phyloP scores from a whole-genome alignment of 257 asterid genomes.

The Plantago ovata region DNA sequence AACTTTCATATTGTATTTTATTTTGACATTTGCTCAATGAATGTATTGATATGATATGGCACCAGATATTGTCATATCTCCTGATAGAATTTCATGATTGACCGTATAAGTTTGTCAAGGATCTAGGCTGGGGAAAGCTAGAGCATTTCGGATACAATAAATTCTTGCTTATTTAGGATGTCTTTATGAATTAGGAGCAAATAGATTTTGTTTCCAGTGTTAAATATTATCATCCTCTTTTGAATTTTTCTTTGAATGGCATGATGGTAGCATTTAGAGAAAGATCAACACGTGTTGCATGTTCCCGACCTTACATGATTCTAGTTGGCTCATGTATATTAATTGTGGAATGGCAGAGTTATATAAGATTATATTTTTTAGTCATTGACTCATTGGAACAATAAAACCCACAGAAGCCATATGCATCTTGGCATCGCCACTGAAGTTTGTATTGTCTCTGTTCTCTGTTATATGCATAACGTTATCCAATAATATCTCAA shows the following conservation, averaged over 20 bases:
- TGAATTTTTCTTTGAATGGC: no score
- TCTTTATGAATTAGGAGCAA: constrained; percentile 6
- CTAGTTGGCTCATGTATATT: neutral
- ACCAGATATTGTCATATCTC: no score
- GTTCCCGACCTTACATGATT: no score
- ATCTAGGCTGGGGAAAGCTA: neutral
- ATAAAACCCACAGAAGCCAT: no score
- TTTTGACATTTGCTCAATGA: constrained; percentile 13
- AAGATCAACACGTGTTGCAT: no score
- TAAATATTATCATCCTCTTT: no score
- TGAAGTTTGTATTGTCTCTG: neutral
- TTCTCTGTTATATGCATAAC: constrained; percentile 2
- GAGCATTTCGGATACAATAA: neutral
- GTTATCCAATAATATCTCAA: neutral
- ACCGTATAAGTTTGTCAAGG: neutral
- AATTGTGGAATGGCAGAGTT: no score
- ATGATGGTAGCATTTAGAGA: no score
- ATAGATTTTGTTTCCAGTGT: neutral
- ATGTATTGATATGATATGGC: neutral
- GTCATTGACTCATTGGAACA: no score
- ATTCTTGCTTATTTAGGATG: constrained; percentile 1
- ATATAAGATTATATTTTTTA: no score
- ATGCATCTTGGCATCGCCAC: no score
- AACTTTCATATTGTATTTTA: neutral
- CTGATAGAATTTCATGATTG: no score